A percentile compares a stretch with the other conserved stretches of the same genome.
phyloP scores from a whole-genome alignment of 495 filamentous ascomycete species.

The Tuber melanosporum region DNA sequence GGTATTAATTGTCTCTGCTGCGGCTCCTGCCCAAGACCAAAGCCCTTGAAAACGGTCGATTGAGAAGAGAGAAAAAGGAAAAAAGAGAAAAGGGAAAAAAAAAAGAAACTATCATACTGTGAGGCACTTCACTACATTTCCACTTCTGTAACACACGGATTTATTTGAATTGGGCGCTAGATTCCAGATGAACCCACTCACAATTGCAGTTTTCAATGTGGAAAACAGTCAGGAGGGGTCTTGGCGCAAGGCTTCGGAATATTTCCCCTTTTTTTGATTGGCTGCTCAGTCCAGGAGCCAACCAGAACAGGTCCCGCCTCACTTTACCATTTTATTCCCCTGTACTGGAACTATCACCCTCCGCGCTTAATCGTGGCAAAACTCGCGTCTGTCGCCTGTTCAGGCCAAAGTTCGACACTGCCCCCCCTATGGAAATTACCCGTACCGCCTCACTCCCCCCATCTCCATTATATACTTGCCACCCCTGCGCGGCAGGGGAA shows the following conservation, averaged over 20 bases:
- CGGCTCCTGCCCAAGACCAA: not conserved
- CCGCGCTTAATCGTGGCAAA: not conserved
- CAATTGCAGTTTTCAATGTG: too few relatives aligned
- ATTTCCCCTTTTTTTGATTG: too few relatives aligned
- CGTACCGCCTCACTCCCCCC: not conserved
- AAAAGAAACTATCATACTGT: not conserved
- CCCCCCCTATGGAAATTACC: not conserved
- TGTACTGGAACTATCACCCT: not conserved
- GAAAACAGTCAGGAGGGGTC: too few relatives aligned
- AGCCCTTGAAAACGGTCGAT: not conserved
- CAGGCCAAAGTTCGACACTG: not conserved
- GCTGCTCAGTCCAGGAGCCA: too few relatives aligned
- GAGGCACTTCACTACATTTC: not conserved
- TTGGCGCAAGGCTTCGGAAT: too few relatives aligned
- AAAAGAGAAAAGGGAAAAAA: not conserved
- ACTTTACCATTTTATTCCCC: too few relatives aligned
- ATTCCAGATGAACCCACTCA: not conserved
- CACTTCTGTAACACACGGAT: not conserved
- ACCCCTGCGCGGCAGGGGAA: not conserved
- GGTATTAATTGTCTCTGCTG: not conserved
- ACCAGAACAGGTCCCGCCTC: too few relatives aligned
- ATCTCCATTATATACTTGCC: not conserved
- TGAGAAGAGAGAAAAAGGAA: not conserved
- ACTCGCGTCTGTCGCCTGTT: slow-evolving; percentile 2
- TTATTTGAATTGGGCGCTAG: not conserved